phyloP scores from a whole-genome alignment of 108 stramenopile species.

The Cyclotella choctawhatcheeana region DNA sequence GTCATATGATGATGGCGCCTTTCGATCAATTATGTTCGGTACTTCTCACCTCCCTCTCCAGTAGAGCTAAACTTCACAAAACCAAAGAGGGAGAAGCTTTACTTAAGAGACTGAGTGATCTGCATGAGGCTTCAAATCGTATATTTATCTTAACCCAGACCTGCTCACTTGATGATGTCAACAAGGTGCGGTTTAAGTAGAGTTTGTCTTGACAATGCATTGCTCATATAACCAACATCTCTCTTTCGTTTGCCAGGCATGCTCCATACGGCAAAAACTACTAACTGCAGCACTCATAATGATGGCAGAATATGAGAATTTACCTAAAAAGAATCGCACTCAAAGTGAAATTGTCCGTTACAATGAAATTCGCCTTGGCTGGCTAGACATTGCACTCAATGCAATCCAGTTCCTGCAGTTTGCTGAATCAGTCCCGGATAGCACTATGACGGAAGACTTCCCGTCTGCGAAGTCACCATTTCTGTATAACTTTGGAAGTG shows the following conservation, averaged over 20 bases:
- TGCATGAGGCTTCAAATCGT: constrained; percentile 32
- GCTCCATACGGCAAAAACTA: constrained; percentile 31
- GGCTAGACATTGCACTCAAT: constrained; percentile 34
- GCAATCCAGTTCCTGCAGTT: constrained; percentile 38
- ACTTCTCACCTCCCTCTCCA: constrained; percentile 31
- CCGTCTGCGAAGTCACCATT: neutral
- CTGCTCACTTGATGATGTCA: constrained; percentile 1
- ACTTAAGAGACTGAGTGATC: constrained; percentile 24
- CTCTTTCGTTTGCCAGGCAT: neutral
- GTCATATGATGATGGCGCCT: constrained; percentile 12
- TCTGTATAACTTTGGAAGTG: constrained; percentile 27
- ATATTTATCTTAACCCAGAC: constrained; percentile 33
- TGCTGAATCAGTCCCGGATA: neutral
- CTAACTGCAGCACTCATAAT: constrained; percentile 33
- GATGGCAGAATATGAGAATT: constrained; percentile 25
- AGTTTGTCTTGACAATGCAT: too few relatives aligned
- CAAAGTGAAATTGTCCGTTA: constrained; percentile 22
- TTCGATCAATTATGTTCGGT: constrained; percentile 34
- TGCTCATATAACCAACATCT: too few relatives aligned
- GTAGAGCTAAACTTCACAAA: neutral
- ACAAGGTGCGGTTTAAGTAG: constrained; percentile 25
- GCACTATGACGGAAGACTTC: neutral
- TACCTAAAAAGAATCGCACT: constrained; percentile 7
- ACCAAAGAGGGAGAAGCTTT: constrained; percentile 7
- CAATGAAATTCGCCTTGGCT: constrained; percentile 41